phyloP scores from a whole-genome alignment of 1,284 basidiomycete genomes.

The Schizopora paradoxa region DNA sequence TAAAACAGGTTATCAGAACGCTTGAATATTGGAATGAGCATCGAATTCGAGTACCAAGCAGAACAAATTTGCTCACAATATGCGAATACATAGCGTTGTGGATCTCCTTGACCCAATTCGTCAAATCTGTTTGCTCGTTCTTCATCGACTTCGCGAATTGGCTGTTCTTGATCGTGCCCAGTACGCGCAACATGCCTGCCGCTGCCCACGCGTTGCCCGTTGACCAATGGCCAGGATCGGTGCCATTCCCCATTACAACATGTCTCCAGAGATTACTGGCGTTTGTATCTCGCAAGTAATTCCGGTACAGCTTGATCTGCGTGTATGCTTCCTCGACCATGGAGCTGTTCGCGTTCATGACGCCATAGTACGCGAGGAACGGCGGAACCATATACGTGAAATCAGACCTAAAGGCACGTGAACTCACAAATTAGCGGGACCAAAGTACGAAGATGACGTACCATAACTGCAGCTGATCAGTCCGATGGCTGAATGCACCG shows the following conservation, averaged over 20 bases:
- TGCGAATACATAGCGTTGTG: constrained; percentile 62
- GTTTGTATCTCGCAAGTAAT: constrained; percentile 46
- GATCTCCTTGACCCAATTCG: constrained; percentile 68
- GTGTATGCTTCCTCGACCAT: constrained; percentile 68
- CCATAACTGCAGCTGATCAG: constrained; percentile 65
- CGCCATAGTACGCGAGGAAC: constrained; percentile 87
- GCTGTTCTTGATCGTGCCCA: constrained; percentile 67
- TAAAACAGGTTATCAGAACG: constrained; percentile 54
- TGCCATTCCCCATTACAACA: constrained; percentile 48
- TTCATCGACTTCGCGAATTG: constrained; percentile 45
- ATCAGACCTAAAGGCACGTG: constrained; percentile 50
- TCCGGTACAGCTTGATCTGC: constrained; percentile 76
- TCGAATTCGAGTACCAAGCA: constrained; percentile 10
- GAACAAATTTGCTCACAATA: constrained; percentile 24
- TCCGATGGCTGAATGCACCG: constrained; percentile 80
- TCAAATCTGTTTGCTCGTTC: constrained; percentile 54
- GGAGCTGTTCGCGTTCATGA: constrained; percentile 58
- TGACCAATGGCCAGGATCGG: constrained; percentile 67
- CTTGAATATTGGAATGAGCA: constrained; percentile 25
- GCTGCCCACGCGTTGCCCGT: constrained; percentile 86
- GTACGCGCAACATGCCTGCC: constrained; percentile 80
- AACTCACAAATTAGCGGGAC: background rate
- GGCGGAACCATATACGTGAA: constrained; percentile 89
- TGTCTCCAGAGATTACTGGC: constrained; percentile 64
- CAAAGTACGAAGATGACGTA: constrained; percentile 27